Evolutionary conservation across 805 yeast genomes (phyloP), one percentile per base, ranked within the genome.

Genomic region (Myxozyma nipponensis): DNA sequence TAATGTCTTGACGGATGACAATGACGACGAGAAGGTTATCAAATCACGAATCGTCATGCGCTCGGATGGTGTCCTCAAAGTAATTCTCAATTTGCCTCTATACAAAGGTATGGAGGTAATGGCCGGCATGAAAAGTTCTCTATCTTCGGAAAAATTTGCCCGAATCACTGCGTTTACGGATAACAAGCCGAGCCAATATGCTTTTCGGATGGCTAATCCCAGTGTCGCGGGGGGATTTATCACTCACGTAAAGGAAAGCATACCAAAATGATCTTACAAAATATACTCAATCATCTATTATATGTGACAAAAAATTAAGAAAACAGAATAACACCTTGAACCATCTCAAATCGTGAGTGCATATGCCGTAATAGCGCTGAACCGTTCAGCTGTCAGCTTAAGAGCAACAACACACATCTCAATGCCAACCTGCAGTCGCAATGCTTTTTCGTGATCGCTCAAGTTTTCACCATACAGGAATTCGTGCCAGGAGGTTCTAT

Each of bases 81-180:
- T 93, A 9, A 81, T 91, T 23, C 72, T 93, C 56, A 93, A 93
- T 67, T 70, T 82, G 42, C 84, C 87, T 17, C 71, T 93, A 34
- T 72, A 77, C 0, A 69, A 76, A 38, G 54, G 56, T 9, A 77
- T 88, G 19, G 79, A 82, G 54, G 70, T 88, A 1, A 70, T 77
- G 51, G 79, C 81, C 63, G 98, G 98, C 0, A 82, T 91, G 75
- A 86, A 87, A 52, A 84, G 95, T 36, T 90, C 97, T 7, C 68
- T 89, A 59, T 74, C 81, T 13, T 82, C 95, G 23, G 95, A 89
- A 42, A 90, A 88, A 66, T 91, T 84, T 65, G 72, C 90, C 25
- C 76, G 98, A 60, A 68, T 87, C 41, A 77, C 87, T 30, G 81
- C 86, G 22, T 70, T 85, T 7, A 82, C 83, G 51, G 81, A 78